Conservation (phyloP, 805 yeast species). For the Candida sakaeoensis region DNA sequence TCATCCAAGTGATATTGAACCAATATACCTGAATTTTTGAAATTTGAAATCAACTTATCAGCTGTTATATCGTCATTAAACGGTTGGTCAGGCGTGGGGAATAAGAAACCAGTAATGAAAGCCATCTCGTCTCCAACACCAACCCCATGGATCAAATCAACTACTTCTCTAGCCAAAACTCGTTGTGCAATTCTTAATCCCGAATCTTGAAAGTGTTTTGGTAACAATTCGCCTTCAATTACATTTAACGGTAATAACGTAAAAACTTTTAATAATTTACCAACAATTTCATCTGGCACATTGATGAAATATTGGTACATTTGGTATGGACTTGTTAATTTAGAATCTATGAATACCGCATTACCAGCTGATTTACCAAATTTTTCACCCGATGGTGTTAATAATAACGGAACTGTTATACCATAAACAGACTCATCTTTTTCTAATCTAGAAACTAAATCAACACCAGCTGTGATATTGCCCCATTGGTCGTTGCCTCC, state of each 20-base stretch:
- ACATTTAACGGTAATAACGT: constrained; percentile 68
- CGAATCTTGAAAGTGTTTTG: constrained; percentile 54
- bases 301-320: constrained; percentile 83
- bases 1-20: neutral
- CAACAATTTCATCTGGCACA: constrained; percentile 72
- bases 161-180: constrained; percentile 75
- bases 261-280: constrained; percentile 64
- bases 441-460: constrained; percentile 65
- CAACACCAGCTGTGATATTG: constrained; percentile 93
- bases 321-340: constrained; percentile 74
- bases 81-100: constrained; percentile 52
- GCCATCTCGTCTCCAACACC: constrained; percentile 70
- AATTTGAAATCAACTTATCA: constrained; percentile 50
- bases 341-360: constrained; percentile 80
- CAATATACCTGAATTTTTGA: constrained; percentile 56
- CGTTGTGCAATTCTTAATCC: constrained; percentile 69
- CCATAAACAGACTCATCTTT: constrained; percentile 50
- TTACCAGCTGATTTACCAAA: constrained; percentile 98
- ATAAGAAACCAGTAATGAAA: constrained; percentile 62
- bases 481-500: constrained; percentile 99
- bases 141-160: constrained; percentile 82
- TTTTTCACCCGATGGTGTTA: constrained; percentile 86
- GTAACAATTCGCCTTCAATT: constrained; percentile 49
- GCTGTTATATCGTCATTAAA: constrained; percentile 44
- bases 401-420: constrained; percentile 82